Conservation (phyloP, 306 rosid species). For the Vigna mungo region DNA sequence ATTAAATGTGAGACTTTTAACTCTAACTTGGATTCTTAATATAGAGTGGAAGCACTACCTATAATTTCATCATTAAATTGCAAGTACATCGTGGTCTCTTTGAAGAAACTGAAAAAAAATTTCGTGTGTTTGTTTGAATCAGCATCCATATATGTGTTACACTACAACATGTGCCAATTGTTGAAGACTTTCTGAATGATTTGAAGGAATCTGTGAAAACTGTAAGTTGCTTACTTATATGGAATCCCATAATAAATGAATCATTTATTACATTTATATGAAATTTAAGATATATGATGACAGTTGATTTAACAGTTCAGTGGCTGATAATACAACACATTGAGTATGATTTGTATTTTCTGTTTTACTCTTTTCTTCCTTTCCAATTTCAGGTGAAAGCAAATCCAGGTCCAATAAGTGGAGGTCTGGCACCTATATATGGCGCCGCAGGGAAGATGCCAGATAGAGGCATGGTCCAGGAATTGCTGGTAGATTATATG, state of each 20-base stretch:
- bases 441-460: conserved; percentile 99
- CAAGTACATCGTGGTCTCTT: conserved; percentile 13
- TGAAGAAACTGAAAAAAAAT: conserved; percentile 37
- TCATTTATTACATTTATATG: conserved; percentile 8
- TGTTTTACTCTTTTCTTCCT: conserved; percentile 6
- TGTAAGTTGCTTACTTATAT: conserved; percentile 58
- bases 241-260: conserved; percentile 28
- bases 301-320: conserved; percentile 34
- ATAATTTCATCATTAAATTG: conserved; percentile 7
- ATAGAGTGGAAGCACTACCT: conserved; percentile 5
- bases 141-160: conserved; percentile 94
- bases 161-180: conserved; percentile 79
- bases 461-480: conserved; percentile 85
- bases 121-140: conserved; percentile 49
- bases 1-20: too few species aligned
- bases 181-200: conserved; percentile 77
- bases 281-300: conserved; percentile 7
- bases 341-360: conserved; percentile 17
- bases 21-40: too few species aligned
- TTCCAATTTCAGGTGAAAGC: conserved; percentile 70
- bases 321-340: background rate
- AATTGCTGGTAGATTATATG: conserved; percentile 87
- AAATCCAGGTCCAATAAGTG: conserved; percentile 90
- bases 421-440: conserved; percentile 94
- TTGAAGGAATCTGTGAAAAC: conserved; percentile 75